A percentile compares a stretch with the other conserved stretches of the same genome.
phyloP scores from a whole-genome alignment of 208 protist species.

The Leishmania mexicana region DNA sequence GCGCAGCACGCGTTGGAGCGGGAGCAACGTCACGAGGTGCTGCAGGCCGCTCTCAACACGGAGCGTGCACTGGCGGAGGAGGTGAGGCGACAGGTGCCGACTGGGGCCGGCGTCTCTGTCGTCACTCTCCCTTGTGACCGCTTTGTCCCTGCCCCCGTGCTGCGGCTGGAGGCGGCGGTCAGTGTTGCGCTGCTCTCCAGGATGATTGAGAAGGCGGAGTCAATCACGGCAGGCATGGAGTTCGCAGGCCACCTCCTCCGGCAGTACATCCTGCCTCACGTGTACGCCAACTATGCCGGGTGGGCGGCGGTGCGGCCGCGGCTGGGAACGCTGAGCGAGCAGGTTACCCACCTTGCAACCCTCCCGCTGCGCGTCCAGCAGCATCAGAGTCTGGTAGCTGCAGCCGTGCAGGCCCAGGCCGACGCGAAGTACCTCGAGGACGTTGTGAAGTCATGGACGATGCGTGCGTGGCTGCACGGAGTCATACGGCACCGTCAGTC shows the following conservation, averaged over 20 bases:
- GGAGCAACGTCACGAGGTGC: constrained; percentile 15
- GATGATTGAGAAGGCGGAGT: constrained; percentile 66
- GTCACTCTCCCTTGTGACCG: constrained; percentile 58
- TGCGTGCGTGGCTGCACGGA: constrained; percentile 65
- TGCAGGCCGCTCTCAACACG: constrained; percentile 26
- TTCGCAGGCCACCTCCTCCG: constrained; percentile 68
- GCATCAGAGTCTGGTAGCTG: constrained; percentile 27
- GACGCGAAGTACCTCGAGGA: constrained; percentile 69
- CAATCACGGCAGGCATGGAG: constrained; percentile 48
- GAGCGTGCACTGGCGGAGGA: constrained; percentile 32
- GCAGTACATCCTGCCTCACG: constrained; percentile 75
- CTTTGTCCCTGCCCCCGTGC: constrained; percentile 50
- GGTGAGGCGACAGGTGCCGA: constrained; percentile 6
- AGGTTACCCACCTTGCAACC: constrained; percentile 65
- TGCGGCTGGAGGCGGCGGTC: constrained; percentile 70
- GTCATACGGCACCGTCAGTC: constrained; percentile 27
- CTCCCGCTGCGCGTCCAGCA: constrained; percentile 51
- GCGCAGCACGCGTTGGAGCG: constrained; percentile 6
- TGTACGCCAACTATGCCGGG: constrained; percentile 68
- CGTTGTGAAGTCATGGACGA: constrained; percentile 69
- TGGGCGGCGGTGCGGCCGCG: constrained; percentile 43
- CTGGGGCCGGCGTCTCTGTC: constrained; percentile 20
- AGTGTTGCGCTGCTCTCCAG: constrained; percentile 67
- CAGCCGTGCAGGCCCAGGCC: constrained; percentile 41
- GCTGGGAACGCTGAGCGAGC: constrained; percentile 64